Conservation (phyloP, 257 asterid genomes). For the Solanum clarkiae region DNA sequence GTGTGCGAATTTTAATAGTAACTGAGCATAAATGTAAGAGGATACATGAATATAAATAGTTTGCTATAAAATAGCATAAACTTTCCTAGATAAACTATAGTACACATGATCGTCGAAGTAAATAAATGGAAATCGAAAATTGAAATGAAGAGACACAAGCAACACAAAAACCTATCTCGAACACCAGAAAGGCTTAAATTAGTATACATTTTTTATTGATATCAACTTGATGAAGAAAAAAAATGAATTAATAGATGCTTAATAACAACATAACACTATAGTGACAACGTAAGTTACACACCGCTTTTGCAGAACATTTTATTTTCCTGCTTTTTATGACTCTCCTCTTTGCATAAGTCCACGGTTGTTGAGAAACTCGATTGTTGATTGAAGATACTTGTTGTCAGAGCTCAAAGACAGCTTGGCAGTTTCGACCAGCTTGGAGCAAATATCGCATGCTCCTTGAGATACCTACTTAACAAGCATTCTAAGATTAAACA, state of each 20-base stretch:
- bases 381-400: conserved; percentile 42
- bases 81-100: background rate
- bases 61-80: background rate
- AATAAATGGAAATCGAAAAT: background rate
- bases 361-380: conserved; percentile 20
- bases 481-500: background rate
- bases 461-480: conserved; percentile 29
- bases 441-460: conserved; percentile 28
- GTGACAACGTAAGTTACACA: background rate
- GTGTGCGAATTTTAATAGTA: too few species aligned
- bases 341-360: background rate
- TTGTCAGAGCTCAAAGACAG: conserved; percentile 36
- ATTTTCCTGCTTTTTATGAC: background rate
- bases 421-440: conserved; percentile 56
- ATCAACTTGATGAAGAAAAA: background rate
- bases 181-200: background rate
- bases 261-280: background rate
- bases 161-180: background rate
- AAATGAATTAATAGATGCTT: background rate
- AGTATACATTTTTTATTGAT: background rate
- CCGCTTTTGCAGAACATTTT: background rate
- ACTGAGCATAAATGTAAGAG: too few species aligned
- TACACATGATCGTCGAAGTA: background rate
- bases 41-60: too few species aligned
- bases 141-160: background rate